Evolutionary conservation across 768 basidiomycete genomes (phyloP).

Genomic region (Rhodotorula kratochvilovae): DNA sequence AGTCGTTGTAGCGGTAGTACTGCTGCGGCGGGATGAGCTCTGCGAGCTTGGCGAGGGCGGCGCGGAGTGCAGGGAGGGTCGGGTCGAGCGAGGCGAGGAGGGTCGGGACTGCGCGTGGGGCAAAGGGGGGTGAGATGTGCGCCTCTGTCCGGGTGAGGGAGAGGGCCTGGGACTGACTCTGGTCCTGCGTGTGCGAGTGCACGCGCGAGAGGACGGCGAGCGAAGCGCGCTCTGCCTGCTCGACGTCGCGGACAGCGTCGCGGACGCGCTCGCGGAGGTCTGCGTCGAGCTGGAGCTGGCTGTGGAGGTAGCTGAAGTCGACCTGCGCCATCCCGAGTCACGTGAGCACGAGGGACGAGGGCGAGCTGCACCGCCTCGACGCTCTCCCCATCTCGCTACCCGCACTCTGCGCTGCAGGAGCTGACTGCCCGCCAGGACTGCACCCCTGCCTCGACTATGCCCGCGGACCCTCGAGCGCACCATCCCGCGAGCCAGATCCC

Average conservation of each 20-base stretch:
- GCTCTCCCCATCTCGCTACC: too few species aligned
- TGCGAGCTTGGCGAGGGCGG: constrained; percentile 38
- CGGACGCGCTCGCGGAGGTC: constrained; percentile 37
- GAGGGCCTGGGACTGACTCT: background rate
- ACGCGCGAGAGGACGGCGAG: constrained; percentile 25
- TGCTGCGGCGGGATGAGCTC: constrained; percentile 46
- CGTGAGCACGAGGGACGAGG: background rate
- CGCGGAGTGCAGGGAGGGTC: constrained; percentile 15
- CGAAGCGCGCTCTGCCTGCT: constrained; percentile 29
- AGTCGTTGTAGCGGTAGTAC: constrained; percentile 46
- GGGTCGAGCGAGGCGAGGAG: constrained; percentile 38
- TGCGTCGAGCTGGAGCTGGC: constrained; percentile 23
- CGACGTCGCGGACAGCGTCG: constrained; percentile 32
- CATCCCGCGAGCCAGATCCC: too few species aligned
- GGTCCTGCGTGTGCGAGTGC: background rate
- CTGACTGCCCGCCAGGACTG: too few species aligned
- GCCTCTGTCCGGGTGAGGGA: too few species aligned
- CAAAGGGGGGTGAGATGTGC: too few species aligned
- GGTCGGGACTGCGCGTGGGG: constrained; percentile 9
- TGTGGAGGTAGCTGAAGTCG: constrained; percentile 22
- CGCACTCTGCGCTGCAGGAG: too few species aligned
- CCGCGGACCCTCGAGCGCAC: background rate
- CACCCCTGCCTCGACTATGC: background rate
- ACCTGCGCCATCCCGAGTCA: background rate
- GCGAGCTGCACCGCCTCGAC: background rate